Evolutionary conservation across 768 basidiomycete species (phyloP), one percentile per base, ranked within the genome.

Genomic region (Postia placenta): DNA sequence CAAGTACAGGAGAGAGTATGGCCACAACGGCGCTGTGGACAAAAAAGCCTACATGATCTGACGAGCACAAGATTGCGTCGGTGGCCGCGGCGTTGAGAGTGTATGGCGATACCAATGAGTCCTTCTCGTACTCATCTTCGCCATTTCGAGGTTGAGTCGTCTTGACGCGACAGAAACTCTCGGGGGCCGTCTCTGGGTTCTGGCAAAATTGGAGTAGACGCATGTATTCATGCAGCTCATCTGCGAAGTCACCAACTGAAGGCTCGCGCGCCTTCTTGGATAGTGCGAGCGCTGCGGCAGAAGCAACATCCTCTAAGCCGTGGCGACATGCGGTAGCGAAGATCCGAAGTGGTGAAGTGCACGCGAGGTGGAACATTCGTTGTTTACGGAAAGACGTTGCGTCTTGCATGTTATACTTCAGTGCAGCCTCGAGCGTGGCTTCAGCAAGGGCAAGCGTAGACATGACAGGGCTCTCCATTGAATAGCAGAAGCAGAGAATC

Each of bases 361-460:
- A 4, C 5, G 42, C 36, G 36, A 47, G 48, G 15, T 19, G n/a
- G 23, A 33, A 28, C 2, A 56, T 39, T 26, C 36, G 41, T 12
- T 35, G 41, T 42, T 46, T 55, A 14, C 42, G 26, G 0, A 38
- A 17, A 6, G 46, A 38, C 26, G 53, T 20, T 1, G 58, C 56
- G 17, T 50, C 42, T 5, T 28, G 22, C 37, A 63, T 48, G 15
- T 60, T 46, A 51, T 63, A 65, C 39, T 60, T 65, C 28, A 54
- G 49, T 1, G 60, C 60, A 2, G 56, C 55, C 23, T 53, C 55
- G 26, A 63, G 37, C 11, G 56, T 41, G 23, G 45, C 28, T 15
- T 50, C 44, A 11, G 61, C 27, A 14, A 44, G 26, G n/a, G 11
- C 38, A 4, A 56, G 20, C 14, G 35, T 39, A 14, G 33, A 19